Percentiles rank a stretch among this genome's conserved stretches.
Evolutionary conservation across 225 moss, liverwort and hornwort genomes (phyloP).

Genomic region (Neckera pumila): DNA sequence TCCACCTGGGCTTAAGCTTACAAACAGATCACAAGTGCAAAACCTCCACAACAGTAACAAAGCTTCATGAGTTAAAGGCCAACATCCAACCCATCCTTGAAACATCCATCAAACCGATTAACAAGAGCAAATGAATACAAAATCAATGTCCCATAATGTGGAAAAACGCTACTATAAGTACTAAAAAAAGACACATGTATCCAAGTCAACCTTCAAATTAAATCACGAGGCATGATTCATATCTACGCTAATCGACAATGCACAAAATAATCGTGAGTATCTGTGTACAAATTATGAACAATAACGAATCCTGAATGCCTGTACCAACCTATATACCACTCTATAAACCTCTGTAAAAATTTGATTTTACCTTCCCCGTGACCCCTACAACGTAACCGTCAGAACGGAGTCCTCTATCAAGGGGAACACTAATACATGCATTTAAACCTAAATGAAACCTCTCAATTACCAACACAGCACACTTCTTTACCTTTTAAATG

Average conservation of each 20-base stretch:
- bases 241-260: not conserved
- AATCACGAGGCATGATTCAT: not conserved
- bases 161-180: not conserved
- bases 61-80: not conserved
- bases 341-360: not conserved
- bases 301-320: not conserved
- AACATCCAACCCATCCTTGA: not conserved
- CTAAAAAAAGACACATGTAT: not conserved
- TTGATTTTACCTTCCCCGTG: not conserved
- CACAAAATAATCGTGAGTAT: not conserved
- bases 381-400: not conserved
- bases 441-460: not conserved
- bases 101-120: not conserved
- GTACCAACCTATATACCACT: not conserved
- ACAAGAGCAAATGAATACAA: not conserved
- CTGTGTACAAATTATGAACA: constrained; percentile 27
- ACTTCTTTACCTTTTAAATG: not conserved
- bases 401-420: not conserved
- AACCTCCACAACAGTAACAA: not conserved
- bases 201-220: not conserved
- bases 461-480: not conserved
- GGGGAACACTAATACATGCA: not conserved
- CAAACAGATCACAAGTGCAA: not conserved
- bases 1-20: not conserved
- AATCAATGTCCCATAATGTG: constrained; percentile 18